A percentile compares a stretch with the other conserved stretches of the same genome.
Conservation (phyloP, 2,329 filamentous ascomycete genomes). For the Leptographium lundbergii region DNA sequence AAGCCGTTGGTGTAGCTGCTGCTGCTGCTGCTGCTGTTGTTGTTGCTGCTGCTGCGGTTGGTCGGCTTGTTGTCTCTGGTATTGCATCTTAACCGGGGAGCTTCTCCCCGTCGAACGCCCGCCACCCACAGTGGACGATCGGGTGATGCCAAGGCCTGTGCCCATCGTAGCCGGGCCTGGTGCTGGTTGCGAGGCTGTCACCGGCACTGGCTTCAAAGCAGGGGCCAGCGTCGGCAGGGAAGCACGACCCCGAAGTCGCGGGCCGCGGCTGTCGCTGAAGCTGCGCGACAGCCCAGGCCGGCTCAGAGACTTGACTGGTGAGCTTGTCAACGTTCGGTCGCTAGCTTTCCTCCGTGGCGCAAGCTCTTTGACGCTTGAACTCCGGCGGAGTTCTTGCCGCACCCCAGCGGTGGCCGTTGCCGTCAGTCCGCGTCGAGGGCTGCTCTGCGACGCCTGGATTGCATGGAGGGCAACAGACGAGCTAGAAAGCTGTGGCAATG, state of each 20-base stretch:
- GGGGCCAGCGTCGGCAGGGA: constrained; percentile 36
- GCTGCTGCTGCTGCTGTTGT: constrained; percentile 8
- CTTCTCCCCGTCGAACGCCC: constrained; percentile 31
- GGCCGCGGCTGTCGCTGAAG: constrained; percentile 39
- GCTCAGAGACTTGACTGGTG: constrained; percentile 36
- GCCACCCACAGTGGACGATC: constrained; percentile 22
- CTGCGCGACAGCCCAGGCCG: constrained; percentile 40
- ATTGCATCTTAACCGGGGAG: constrained; percentile 40
- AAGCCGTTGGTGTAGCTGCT: constrained; percentile 30
- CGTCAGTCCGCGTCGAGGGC: constrained; percentile 11
- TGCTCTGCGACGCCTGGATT: constrained; percentile 16
- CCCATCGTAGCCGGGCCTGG: neutral
- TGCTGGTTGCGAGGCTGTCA: neutral
- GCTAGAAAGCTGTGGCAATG: constrained; percentile 13
- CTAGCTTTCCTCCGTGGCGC: constrained; percentile 26
- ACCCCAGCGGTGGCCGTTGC: constrained; percentile 18
- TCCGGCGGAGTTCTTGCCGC: constrained; percentile 29
- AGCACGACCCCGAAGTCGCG: constrained; percentile 26
- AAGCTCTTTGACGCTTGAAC: constrained; percentile 31
- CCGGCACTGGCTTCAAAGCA: constrained; percentile 21
- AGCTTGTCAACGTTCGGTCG: constrained; percentile 30
- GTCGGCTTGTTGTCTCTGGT: constrained; percentile 22
- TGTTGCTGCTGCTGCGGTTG: constrained; percentile 23
- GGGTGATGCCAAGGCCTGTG: constrained; percentile 19
- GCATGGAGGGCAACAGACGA: constrained; percentile 8